Base-by-base conservation (phyloP, 495 filamentous ascomycete species). In the Rhypophila decipiens region DNA sequence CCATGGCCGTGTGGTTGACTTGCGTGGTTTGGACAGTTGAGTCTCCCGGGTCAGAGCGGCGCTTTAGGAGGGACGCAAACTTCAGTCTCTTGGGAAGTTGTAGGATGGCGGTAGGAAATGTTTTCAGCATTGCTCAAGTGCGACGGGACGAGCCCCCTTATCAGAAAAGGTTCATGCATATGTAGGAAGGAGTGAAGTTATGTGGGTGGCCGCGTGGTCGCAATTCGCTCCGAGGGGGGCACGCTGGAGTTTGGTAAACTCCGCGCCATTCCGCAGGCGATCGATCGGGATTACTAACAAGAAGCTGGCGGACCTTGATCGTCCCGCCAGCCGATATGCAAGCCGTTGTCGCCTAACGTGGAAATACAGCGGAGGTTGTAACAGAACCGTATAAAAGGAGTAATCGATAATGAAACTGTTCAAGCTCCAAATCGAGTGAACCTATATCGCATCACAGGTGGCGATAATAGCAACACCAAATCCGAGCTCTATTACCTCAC, bases 51-150 rank as follows among this genome's bases (percentile, higher is more conserved):
- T n/a, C n/a, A n/a, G n/a, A n/a, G n/a, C n/a, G n/a, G n/a, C n/a
- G n/a, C n/a, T n/a, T n/a, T 23, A 46, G 15, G 23, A 49, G 38
- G 12, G 51, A 50, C 3, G 27, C 51, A 8, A 58, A 39, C 23
- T 53, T 63, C 51, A 63, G 23, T 50, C 52, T 48, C 54, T 56
- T 50, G 5, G 59, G 59, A n/a, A 56, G 37, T 13, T 53, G 42
- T 2, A 55, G 24, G 21, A 55, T 38, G 5, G 52, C 23, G 11
- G 55, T 49, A 9, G 56, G 46, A 17, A 55, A 48, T 34, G 47
- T 60, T 44, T 63, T 65, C 55, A 63, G 57, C 62, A 65, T 65
- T 39, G 42, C 44, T 38, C 35, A 23, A 44, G 37, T 31, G 37
- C n/a, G 23, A 46, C 8, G 43, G 13, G 15, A 43, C 20, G 22